Conservation (phyloP, 2,329 filamentous ascomycete species). For the Fusarium sterilihyphosum region DNA sequence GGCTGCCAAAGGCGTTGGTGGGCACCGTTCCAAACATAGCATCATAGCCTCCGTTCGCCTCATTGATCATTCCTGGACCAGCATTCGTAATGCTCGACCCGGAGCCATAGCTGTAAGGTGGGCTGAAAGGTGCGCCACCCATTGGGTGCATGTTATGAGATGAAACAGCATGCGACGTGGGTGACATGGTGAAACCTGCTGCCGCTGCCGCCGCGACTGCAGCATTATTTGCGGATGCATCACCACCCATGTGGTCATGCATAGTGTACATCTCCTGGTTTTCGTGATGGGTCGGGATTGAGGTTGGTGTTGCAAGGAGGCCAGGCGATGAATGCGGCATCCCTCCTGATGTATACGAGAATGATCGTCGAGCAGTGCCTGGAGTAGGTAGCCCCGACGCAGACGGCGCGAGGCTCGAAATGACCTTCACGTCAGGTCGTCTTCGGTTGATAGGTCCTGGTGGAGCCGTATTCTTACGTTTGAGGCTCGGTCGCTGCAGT, state of each 20-base stretch:
- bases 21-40: conserved; percentile 68
- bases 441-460: conserved; percentile 50
- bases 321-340: conserved; percentile 52
- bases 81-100: conserved; percentile 44
- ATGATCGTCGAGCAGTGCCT: conserved; percentile 51
- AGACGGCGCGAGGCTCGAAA: conserved; percentile 43
- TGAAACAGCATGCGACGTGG: conserved; percentile 29
- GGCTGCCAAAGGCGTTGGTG: conserved; percentile 63
- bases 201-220: conserved; percentile 50
- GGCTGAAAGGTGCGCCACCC: conserved; percentile 51
- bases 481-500: conserved; percentile 54
- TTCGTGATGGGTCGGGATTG: conserved; percentile 50
- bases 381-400: conserved; percentile 44
- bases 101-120: conserved; percentile 54
- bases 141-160: conserved; percentile 46
- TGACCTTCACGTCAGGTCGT: conserved; percentile 52
- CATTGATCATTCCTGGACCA: conserved; percentile 43
- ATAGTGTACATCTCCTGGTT: conserved; percentile 46
- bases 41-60: conserved; percentile 57
- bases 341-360: conserved; percentile 47
- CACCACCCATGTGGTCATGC: conserved; percentile 48
- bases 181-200: conserved; percentile 48
- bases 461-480: conserved; percentile 59
- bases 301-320: conserved; percentile 52
- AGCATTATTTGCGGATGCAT: conserved; percentile 48